Evolutionary conservation across 305 asterid species (phyloP).

Genomic region (Solanum hybrid): DNA sequence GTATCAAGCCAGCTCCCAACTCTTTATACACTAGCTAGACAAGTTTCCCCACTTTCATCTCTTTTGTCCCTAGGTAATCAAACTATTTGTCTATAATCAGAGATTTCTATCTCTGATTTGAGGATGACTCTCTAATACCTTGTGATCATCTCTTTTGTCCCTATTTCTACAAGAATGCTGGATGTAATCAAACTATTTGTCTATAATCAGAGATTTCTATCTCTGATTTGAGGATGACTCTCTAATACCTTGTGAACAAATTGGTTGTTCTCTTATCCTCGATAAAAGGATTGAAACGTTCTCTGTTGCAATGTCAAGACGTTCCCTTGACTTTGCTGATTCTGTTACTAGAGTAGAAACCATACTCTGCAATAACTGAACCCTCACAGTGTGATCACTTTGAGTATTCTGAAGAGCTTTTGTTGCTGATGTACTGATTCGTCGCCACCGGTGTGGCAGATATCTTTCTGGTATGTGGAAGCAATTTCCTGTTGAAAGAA

Average conservation of each 20-base stretch:
- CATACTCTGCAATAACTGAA: constrained; percentile 71
- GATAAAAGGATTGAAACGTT: constrained; percentile 61
- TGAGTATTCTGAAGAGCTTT: constrained; percentile 32
- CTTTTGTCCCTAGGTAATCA: neutral
- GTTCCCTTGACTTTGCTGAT: constrained; percentile 63
- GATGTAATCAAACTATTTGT: neutral
- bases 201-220: neutral
- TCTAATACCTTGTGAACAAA: constrained; percentile 38
- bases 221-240: constrained; percentile 36
- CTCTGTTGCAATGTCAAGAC: constrained; percentile 74
- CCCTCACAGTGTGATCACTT: constrained; percentile 53
- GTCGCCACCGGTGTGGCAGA: constrained; percentile 68
- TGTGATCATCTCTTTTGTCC: too few relatives aligned
- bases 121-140: too few relatives aligned
- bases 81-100: too few relatives aligned
- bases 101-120: too few relatives aligned
- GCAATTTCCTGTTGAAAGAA: constrained; percentile 85
- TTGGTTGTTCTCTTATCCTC: constrained; percentile 62
- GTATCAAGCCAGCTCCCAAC: neutral
- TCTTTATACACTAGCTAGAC: neutral
- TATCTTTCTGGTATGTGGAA: constrained; percentile 87
- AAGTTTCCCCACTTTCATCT: neutral
- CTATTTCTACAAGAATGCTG: constrained; percentile 8
- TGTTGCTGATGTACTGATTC: constrained; percentile 36
- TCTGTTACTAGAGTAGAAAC: constrained; percentile 63